Evolutionary conservation across 441 rosid species (phyloP).

Genomic region (Daphne laureola): DNA sequence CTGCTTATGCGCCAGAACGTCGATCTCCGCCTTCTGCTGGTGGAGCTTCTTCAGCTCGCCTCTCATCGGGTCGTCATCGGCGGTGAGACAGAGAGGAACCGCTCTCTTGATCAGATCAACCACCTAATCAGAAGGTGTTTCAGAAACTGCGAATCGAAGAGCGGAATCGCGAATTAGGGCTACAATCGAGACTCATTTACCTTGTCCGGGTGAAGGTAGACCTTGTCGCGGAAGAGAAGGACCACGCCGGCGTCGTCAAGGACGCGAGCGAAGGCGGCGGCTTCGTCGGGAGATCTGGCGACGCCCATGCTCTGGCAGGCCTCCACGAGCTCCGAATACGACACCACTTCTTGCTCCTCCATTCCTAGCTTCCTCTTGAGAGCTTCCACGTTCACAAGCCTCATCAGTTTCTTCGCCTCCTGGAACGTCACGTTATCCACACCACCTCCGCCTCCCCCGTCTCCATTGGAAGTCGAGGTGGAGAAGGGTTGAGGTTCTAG

Average conservation of each 20-base stretch:
- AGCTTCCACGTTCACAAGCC: conserved; percentile 72
- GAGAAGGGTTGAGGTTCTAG: neutral
- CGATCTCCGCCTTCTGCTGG: conserved; percentile 67
- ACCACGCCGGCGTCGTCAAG: conserved; percentile 90
- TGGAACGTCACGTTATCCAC: conserved; percentile 27
- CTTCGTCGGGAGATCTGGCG: conserved; percentile 67
- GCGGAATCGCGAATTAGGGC: neutral
- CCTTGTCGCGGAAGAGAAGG: conserved; percentile 81
- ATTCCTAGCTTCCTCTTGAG: conserved; percentile 54
- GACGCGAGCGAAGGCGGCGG: conserved; percentile 61
- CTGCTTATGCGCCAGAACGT: conserved; percentile 69
- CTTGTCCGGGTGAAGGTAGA: conserved; percentile 86
- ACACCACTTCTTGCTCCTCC: conserved; percentile 64
- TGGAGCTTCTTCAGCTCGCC: conserved; percentile 54
- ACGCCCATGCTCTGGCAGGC: conserved; percentile 59
- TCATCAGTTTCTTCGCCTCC: conserved; percentile 80
- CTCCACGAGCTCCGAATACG: conserved; percentile 43
- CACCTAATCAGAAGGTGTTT: conserved; percentile 82
- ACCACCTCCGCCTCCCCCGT: neutral
- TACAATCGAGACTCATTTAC: conserved; percentile 26
- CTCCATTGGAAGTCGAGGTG: neutral
- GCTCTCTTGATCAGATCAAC: conserved; percentile 80
- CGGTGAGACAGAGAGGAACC: conserved; percentile 60
- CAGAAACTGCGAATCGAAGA: conserved; percentile 27
- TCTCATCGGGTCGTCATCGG: conserved; percentile 53